Conservation (phyloP, 768 basidiomycete genomes). For the Postia placenta region DNA sequence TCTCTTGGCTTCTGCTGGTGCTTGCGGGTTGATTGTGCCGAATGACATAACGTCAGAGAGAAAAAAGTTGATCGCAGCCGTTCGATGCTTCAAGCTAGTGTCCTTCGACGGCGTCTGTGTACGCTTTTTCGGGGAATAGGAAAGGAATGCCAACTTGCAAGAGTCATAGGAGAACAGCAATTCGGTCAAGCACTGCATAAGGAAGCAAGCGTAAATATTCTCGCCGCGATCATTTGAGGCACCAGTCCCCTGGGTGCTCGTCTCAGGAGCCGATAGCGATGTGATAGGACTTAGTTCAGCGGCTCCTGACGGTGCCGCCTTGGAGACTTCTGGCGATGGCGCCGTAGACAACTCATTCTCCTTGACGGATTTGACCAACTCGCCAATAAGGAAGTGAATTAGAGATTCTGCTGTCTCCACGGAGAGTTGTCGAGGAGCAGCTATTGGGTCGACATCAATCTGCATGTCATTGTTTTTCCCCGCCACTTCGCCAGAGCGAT, state of each 20-base stretch:
- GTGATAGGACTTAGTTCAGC: neutral
- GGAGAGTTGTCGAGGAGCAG: neutral
- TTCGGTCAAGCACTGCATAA: constrained; percentile 91
- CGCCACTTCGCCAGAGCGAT: constrained; percentile 2
- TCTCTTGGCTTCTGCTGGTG: constrained; percentile 46
- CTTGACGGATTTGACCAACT: constrained; percentile 59
- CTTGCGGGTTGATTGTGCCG: constrained; percentile 61
- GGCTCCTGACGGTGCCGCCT: neutral
- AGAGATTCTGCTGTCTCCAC: constrained; percentile 48
- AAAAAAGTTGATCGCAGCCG: constrained; percentile 71
- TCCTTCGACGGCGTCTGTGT: constrained; percentile 61
- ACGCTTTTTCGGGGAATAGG: constrained; percentile 64
- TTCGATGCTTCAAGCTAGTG: constrained; percentile 46
- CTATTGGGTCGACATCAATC: constrained; percentile 36
- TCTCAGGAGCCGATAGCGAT: neutral
- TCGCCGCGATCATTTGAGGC: constrained; percentile 12
- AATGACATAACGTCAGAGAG: constrained; percentile 80
- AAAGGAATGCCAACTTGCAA: constrained; percentile 85
- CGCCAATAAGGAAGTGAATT: constrained; percentile 65
- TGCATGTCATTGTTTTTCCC: constrained; percentile 47
- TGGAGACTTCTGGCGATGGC: constrained; percentile 1
- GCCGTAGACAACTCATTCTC: constrained; percentile 21
- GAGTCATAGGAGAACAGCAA: constrained; percentile 87
- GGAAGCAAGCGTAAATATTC: constrained; percentile 64
- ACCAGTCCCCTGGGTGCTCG: neutral